These are phyloP conservation scores for Verticillium nonalfalfae DNA, from an alignment of 2,329 filamentous ascomycete species.

Conservation along the genomic window DNA sequence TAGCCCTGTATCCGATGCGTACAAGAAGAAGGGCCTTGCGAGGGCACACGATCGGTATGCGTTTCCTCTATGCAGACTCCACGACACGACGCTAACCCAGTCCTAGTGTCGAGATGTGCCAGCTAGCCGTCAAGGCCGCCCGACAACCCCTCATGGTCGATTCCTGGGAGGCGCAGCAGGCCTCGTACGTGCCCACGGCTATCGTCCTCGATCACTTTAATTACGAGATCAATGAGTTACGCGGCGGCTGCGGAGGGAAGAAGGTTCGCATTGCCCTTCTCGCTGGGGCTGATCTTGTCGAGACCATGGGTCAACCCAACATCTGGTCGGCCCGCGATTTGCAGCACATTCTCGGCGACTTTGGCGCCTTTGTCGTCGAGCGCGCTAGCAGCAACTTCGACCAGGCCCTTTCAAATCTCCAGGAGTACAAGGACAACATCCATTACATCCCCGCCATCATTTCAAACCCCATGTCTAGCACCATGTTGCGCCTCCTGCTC, in stretches of 20 bases:
- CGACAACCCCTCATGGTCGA: conserved; percentile 82
- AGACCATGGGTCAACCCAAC: conserved; percentile 65
- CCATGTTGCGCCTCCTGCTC: conserved; percentile 14
- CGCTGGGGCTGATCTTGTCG: conserved; percentile 70
- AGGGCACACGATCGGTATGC: conserved; percentile 60
- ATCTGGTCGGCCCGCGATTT: conserved; percentile 84
- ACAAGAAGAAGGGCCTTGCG: conserved; percentile 77
- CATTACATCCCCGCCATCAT: conserved; percentile 86
- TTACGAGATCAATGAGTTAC: conserved; percentile 76
- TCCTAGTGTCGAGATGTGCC: conserved; percentile 68
- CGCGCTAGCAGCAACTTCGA: conserved; percentile 83
- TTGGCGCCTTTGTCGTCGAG: conserved; percentile 82
- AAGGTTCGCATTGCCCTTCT: conserved; percentile 71
- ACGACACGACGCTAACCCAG: neutral
- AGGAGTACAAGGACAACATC: conserved; percentile 79
- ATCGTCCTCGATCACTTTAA: conserved; percentile 88
- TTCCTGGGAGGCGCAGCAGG: conserved; percentile 80
- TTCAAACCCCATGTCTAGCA: conserved; percentile 62
- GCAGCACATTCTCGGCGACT: conserved; percentile 79
- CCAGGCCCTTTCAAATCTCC: conserved; percentile 74
- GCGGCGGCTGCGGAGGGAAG: conserved; percentile 68
- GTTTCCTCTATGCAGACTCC: neutral
- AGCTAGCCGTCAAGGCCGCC: conserved; percentile 68
- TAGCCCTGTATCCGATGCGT: conserved; percentile 60
- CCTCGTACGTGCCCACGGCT: conserved; percentile 82